These are phyloP conservation scores for Linum trigynum DNA, from an alignment of 345 rosid genomes.

Conservation along the genomic window DNA sequence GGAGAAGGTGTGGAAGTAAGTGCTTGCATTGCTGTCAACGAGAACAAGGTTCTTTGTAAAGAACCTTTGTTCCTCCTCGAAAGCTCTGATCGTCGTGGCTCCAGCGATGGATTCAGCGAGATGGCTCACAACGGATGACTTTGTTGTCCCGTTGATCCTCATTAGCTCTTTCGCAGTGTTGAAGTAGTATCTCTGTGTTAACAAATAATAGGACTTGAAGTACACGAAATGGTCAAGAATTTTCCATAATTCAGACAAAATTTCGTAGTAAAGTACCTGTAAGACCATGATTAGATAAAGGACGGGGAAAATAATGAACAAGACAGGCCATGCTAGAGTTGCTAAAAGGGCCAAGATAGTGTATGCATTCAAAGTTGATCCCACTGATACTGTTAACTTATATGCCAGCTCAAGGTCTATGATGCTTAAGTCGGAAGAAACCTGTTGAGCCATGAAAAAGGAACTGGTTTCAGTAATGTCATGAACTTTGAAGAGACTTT, in stretches of 20 bases:
- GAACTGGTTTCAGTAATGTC: not conserved
- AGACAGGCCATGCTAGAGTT: conserved; percentile 25
- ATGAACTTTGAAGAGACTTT: not conserved
- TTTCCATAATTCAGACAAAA: not conserved
- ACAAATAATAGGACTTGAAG: conserved; percentile 7
- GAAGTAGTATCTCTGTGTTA: conserved; percentile 16
- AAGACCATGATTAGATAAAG: conserved; percentile 1
- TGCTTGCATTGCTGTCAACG: conserved; percentile 21
- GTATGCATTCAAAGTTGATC: conserved; percentile 10
- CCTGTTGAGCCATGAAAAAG: conserved; percentile 9
- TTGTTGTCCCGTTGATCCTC: conserved; percentile 26
- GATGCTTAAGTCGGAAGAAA: conserved; percentile 24
- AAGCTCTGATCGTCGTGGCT: conserved; percentile 24
- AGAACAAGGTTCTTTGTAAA: conserved; percentile 13
- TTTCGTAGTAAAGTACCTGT: not conserved
- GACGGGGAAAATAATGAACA: conserved; percentile 6
- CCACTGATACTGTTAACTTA: conserved; percentile 1
- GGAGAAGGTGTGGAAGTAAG: conserved; percentile 15
- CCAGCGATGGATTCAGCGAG: conserved; percentile 24
- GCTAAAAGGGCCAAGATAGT: conserved; percentile 18
- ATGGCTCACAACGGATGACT: conserved; percentile 21
- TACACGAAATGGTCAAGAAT: conserved; percentile 8
- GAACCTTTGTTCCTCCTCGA: conserved; percentile 22
- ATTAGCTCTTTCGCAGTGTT: conserved; percentile 25
- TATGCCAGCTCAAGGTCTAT: conserved; percentile 23